Percentiles rank a stretch among this genome's conserved stretches.
These are phyloP conservation scores for Carex myosuroides DNA, from an alignment of 176 grass and related monocot species.

Conservation along the genomic window DNA sequence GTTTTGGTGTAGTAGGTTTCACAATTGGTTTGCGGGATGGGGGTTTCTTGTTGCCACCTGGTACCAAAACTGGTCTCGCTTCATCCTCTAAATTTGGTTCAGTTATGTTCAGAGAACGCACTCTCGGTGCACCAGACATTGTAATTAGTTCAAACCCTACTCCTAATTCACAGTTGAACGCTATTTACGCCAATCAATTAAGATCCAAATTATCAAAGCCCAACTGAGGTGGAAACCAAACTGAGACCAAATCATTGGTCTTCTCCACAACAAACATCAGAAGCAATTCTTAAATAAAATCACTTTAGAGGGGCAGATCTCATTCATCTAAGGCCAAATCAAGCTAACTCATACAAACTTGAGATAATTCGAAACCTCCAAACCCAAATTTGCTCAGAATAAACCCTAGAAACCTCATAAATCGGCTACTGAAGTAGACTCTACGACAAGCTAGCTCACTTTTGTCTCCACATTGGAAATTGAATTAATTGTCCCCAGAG, in stretches of 20 bases:
- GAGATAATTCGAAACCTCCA: background rate
- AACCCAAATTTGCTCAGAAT: slow-evolving; percentile 7
- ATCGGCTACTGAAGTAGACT: background rate
- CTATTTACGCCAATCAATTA: background rate
- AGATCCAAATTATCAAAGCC: slow-evolving; percentile 18
- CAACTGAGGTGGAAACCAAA: slow-evolving; percentile 32
- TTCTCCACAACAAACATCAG: slow-evolving; percentile 15
- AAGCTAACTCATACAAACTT: background rate
- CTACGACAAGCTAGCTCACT: background rate
- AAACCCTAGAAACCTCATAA: slow-evolving; percentile 21
- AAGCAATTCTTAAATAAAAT: slow-evolving; percentile 1
- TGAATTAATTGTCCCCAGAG: background rate
- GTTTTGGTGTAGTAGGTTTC: slow-evolving; percentile 37
- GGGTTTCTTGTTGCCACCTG: slow-evolving; percentile 72
- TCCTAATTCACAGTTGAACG: slow-evolving; percentile 18
- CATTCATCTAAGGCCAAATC: background rate
- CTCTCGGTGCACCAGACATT: slow-evolving; percentile 72
- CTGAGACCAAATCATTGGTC: background rate
- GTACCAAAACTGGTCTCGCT: slow-evolving; percentile 60
- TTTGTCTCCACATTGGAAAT: slow-evolving; percentile 27
- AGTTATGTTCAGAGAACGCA: slow-evolving; percentile 63
- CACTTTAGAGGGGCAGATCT: slow-evolving; percentile 10
- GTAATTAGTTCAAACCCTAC: slow-evolving; percentile 22
- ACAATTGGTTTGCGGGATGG: background rate
- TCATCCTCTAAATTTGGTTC: slow-evolving; percentile 46